Evolutionary conservation across 2,329 filamentous ascomycete genomes (phyloP).

Genomic region (Arthrobotrys sinensis): DNA sequence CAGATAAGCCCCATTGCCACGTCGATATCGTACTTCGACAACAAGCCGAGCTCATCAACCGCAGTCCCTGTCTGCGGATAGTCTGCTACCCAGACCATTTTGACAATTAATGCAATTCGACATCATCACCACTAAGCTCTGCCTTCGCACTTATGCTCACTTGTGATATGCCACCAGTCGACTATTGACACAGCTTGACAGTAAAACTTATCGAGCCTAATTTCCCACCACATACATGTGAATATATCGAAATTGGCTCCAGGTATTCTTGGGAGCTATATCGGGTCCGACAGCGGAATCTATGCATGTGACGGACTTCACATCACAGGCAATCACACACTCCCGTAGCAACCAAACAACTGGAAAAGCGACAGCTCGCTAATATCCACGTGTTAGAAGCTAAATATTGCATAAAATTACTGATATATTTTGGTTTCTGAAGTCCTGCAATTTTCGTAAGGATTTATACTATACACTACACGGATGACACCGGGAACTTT

Average conservation of each 20-base stretch:
- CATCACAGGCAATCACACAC: slow-evolving; percentile 11
- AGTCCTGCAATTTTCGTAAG: neutral
- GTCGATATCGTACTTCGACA: neutral
- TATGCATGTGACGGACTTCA: slow-evolving; percentile 9
- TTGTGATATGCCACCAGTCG: neutral
- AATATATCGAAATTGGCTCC: neutral
- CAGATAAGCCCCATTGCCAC: slow-evolving; percentile 17
- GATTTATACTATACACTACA: neutral
- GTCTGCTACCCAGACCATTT: neutral
- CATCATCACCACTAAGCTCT: too few species aligned
- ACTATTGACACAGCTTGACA: slow-evolving; percentile 10
- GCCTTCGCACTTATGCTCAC: too few species aligned
- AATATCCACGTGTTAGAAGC: slow-evolving; percentile 5
- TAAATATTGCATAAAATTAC: neutral
- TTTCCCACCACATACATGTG: slow-evolving; percentile 4
- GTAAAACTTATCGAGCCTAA: neutral
- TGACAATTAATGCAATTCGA: too few species aligned
- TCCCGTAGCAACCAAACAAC: neutral
- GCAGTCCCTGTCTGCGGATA: neutral
- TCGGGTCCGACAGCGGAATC: neutral
- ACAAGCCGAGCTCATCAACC: neutral
- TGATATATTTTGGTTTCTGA: neutral
- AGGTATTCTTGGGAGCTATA: too few species aligned
- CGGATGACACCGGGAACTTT: neutral
- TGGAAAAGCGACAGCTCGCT: slow-evolving; percentile 10